phyloP scores from a whole-genome alignment of 768 basidiomycete genomes.

The Termitomyces eurrhizus region DNA sequence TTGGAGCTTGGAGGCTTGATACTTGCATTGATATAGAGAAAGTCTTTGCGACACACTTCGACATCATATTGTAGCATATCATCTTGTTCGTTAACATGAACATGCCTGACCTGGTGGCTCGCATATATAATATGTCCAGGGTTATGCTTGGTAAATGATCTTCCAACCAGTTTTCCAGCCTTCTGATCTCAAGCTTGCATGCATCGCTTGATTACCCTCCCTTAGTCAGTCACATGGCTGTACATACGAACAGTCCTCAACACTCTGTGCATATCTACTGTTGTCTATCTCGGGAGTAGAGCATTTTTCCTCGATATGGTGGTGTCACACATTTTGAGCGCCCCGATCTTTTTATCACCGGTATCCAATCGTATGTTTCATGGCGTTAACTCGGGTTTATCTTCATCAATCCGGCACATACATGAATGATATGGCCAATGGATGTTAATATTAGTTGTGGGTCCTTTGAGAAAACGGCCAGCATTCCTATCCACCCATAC shows the following conservation, averaged over 20 bases:
- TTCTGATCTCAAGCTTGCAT: constrained; percentile 28
- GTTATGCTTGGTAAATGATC: constrained; percentile 26
- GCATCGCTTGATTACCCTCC: constrained; percentile 20
- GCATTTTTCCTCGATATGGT: constrained; percentile 36
- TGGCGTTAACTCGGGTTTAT: not conserved
- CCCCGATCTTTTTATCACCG: constrained; percentile 41
- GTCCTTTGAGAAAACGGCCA: constrained; percentile 51
- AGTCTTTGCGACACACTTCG: constrained; percentile 28
- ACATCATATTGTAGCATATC: not conserved
- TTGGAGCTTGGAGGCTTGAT: not conserved
- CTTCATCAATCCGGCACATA: constrained; percentile 20
- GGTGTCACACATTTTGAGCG: constrained; percentile 37
- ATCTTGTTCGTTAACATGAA: not conserved
- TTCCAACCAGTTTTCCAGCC: constrained; percentile 37
- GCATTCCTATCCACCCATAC: constrained; percentile 18
- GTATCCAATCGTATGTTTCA: constrained; percentile 26
- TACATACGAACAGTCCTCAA: constrained; percentile 16
- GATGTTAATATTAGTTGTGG: constrained; percentile 49
- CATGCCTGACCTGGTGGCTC: constrained; percentile 19
- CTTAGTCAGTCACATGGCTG: not conserved
- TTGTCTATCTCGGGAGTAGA: constrained; percentile 29
- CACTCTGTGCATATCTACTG: constrained; percentile 26
- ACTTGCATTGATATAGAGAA: constrained; percentile 10
- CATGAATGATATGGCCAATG: constrained; percentile 45
- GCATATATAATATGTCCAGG: constrained; percentile 17